Conservation (phyloP, 2,329 filamentous ascomycete genomes). For the Microsporum ferrugineum region DNA sequence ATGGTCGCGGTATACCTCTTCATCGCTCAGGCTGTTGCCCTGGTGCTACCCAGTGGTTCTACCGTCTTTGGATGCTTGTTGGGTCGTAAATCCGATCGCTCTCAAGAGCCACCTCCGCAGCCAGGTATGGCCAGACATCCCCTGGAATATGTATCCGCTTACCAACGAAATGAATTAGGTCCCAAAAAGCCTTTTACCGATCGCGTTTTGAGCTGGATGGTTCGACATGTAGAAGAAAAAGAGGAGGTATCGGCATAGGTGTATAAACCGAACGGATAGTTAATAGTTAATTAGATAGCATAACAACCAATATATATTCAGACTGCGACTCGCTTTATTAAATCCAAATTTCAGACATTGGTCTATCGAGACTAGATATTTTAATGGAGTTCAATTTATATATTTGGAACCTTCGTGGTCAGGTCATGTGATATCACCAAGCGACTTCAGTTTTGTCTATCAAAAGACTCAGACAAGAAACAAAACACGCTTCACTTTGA, state of each 20-base stretch:
- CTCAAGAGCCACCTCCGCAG: not conserved
- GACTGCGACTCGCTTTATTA: too few relatives aligned
- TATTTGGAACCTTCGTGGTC: too few relatives aligned
- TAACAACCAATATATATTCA: too few relatives aligned
- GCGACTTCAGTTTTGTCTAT: too few relatives aligned
- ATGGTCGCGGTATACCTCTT: conserved; percentile 7
- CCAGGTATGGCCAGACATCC: not conserved
- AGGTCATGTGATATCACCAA: too few relatives aligned
- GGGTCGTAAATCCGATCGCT: not conserved
- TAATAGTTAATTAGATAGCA: not conserved
- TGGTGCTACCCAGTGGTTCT: not conserved
- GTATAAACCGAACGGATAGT: too few relatives aligned
- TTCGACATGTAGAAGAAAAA: not conserved
- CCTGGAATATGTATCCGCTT: not conserved
- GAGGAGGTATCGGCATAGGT: too few relatives aligned
- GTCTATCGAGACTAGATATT: too few relatives aligned
- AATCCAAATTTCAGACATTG: too few relatives aligned
- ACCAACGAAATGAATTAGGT: not conserved
- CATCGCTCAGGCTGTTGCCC: conserved; percentile 2
- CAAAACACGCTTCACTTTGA: not conserved
- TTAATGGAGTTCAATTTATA: too few relatives aligned
- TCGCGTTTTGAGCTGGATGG: not conserved
- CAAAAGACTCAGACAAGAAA: not conserved
- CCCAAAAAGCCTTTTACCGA: not conserved
- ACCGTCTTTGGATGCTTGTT: not conserved